Conservation (phyloP, 2,329 filamentous ascomycete genomes). For the Fusarium liriodendri region DNA sequence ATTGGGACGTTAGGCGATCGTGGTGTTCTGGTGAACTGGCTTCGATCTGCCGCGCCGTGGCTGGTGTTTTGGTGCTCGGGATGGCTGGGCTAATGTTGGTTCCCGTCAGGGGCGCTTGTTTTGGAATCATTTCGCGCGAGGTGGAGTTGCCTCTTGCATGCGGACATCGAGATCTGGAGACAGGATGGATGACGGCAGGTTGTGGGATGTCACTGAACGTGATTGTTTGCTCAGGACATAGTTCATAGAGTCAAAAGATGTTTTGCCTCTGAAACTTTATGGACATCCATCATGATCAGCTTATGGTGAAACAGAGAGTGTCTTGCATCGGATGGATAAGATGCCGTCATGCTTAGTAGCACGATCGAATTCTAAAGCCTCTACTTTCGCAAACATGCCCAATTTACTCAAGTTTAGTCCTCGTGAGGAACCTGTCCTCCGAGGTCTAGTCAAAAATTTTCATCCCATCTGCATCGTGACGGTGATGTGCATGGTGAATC, state of each 20-base stretch:
- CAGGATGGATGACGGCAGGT: neutral
- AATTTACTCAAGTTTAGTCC: neutral
- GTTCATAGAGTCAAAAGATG: neutral
- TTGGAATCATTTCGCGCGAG: neutral
- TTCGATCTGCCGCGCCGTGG: slow-evolving; percentile 10
- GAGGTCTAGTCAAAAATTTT: neutral
- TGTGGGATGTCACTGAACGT: neutral
- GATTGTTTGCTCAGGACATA: neutral
- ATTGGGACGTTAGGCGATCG: neutral
- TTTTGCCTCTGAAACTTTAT: neutral
- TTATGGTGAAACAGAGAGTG: neutral
- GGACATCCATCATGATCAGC: neutral
- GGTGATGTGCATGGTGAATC: neutral
- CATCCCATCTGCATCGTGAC: neutral
- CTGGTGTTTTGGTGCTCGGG: slow-evolving; percentile 18
- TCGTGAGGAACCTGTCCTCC: neutral
- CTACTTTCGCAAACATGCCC: neutral
- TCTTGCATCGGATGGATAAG: neutral
- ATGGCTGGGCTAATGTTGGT: slow-evolving; percentile 13
- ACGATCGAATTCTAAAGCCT: neutral
- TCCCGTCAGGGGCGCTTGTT: neutral
- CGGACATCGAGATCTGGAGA: neutral
- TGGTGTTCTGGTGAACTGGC: slow-evolving; percentile 1
- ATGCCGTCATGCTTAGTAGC: neutral
- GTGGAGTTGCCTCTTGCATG: neutral